phyloP scores from a whole-genome alignment of 176 grass and related monocot species.

The maize (Zea mays) region DNA sequence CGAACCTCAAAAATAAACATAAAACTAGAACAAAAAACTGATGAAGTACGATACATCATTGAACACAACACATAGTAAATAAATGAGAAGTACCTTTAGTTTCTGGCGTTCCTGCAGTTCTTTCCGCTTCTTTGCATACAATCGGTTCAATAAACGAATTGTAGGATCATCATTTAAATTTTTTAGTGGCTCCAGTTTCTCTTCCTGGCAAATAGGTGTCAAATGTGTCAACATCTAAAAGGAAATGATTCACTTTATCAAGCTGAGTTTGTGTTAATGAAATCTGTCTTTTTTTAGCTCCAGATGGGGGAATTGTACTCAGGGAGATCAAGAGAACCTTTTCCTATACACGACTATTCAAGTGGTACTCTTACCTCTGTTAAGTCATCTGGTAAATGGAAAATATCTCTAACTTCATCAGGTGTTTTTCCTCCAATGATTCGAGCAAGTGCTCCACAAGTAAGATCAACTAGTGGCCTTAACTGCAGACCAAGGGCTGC shows the following conservation, averaged over 20 bases:
- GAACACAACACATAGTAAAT: neutral
- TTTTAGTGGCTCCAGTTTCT: constrained; percentile 97
- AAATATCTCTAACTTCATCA: constrained; percentile 97
- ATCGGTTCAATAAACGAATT: constrained; percentile 91
- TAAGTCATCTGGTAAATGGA: constrained; percentile 96
- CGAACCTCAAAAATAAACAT: constrained; percentile 23
- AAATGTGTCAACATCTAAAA: constrained; percentile 15
- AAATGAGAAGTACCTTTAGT: constrained; percentile 58
- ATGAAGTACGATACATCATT: constrained; percentile 13
- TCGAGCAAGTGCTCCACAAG: constrained; percentile 88
- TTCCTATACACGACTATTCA: neutral
- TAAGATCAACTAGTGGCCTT: constrained; percentile 95
- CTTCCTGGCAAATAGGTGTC: constrained; percentile 58
- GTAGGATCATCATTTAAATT: constrained; percentile 95
- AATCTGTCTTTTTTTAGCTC: constrained; percentile 7
- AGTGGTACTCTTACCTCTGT: constrained; percentile 65
- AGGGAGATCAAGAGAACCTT: neutral
- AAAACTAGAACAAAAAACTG: constrained; percentile 22
- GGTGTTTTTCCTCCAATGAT: constrained; percentile 98
- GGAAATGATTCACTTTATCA: neutral
- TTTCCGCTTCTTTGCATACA: constrained; percentile 99
- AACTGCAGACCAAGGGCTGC: constrained; percentile 92
- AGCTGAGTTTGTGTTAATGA: neutral
- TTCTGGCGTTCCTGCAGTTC: constrained; percentile 93
- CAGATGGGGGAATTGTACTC: neutral